Base-by-base conservation (phyloP, 371 early-diverging fungal genomes). In the Umbelopsis sp. region DNA sequence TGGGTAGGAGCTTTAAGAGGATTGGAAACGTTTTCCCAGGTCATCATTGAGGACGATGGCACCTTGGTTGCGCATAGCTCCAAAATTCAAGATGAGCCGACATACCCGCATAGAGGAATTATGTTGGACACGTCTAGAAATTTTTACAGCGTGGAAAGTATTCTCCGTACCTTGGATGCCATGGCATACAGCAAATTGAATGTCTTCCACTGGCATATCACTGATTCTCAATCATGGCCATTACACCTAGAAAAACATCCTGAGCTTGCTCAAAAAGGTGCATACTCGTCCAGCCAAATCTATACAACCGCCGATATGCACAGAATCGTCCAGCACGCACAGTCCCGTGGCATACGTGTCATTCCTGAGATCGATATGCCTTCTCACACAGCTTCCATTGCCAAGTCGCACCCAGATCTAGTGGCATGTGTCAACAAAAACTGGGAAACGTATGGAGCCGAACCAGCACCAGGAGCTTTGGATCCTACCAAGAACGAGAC, bases 121-220 rank as follows among this genome's bases (percentile, higher is more conserved):
- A 41, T 88, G 57, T 72, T 90, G 22, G 92, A 92, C 68, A 91
- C 92, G 50, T 70, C 87, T 44, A 83, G 92, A 63, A 89, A 90
- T 78, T 92, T 77, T 65, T 89, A 83, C 67, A 81, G 89, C 0
- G 70, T 90, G 24, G 63, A 75, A 46, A 76, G 73, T 68, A 68
- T 88, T 62, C 66, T 77, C 70, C 81, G 84, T 68, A 87, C 71
- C 10, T 66, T 91, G 22, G 90, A 89, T 63, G 92, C 88, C 38
- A 85, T 92, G 78, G 73, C 88, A 64, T 89, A 82, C 73, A 86
- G 82, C 80, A 92, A 92, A 74, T 70, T 92, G 71, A 92, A 92
- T 66, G 89, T 91, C 14, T 83, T 92, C 74, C 92, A 92, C 72
- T 92, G 91, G 91, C 92, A 92, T 67, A 78, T 91, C 7, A 80